These are phyloP conservation scores for Lycium ferocissimum DNA, from an alignment of 257 asterid genomes.

Conservation along the genomic window DNA sequence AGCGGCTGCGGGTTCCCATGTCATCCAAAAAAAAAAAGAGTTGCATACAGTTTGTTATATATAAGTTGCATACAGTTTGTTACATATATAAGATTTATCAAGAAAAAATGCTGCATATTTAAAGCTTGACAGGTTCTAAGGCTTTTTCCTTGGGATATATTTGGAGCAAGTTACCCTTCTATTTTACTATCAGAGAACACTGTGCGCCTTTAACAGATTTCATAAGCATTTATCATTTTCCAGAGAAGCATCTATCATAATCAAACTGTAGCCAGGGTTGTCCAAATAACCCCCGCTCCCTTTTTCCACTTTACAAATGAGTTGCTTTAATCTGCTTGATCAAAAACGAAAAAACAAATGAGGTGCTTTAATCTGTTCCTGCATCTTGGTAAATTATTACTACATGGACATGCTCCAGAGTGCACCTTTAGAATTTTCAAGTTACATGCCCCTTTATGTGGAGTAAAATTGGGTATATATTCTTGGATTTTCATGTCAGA, in stretches of 20 bases:
- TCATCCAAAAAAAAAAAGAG: neutral
- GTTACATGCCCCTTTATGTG: neutral
- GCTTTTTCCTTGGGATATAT: neutral
- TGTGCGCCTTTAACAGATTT: neutral
- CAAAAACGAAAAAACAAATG: too few relatives aligned
- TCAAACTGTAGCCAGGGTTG: neutral
- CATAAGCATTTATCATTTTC: neutral
- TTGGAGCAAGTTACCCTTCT: neutral
- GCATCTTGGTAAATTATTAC: constrained; percentile 3
- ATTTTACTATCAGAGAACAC: neutral
- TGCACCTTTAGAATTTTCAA: neutral
- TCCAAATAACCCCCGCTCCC: neutral
- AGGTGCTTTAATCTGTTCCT: neutral
- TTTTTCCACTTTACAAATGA: neutral
- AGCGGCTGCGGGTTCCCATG: too few relatives aligned
- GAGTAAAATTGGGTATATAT: neutral
- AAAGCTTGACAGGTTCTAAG: neutral
- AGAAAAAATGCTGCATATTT: neutral
- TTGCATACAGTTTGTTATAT: neutral
- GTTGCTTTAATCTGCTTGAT: neutral
- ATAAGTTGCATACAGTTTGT: too few relatives aligned
- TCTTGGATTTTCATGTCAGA: neutral
- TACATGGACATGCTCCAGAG: neutral
- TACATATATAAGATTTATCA: neutral
- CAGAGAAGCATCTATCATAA: neutral